Evolutionary conservation across 257 asterid genomes (phyloP), one percentile per base, ranked within the genome.

Genomic region (Ehretia macrophylla): DNA sequence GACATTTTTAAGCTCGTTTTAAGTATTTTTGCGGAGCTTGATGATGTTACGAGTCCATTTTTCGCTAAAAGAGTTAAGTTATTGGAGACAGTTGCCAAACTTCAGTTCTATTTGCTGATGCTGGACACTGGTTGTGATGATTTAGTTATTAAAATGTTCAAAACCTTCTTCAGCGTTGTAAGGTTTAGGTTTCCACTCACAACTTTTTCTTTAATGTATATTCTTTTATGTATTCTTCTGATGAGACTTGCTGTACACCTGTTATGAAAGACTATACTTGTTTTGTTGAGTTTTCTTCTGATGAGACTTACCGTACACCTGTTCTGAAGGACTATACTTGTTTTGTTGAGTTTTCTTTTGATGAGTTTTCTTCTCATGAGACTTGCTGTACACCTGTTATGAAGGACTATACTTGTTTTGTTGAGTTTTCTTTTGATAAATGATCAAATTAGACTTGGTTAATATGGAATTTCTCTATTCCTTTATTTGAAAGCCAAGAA

Each of bases 121-220:
- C 81, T 90, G 62, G 90, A 87, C 65, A 77, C 71, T 68, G 95
- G 93, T 53, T 83, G 94, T 54, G 82, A 87, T 56, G 96, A 83
- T 77, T 75, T 90, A 76, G 77, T 77, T 69, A 72, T 83, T 55
- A 81, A 81, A 80, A 72, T 90, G 94, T 83, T 90, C 78, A 78
- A 72, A 68, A 65, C 46, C 73, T 83, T 90, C 69, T 90, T 90
- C 60, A 68, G 72, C 51, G 83, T 85, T 64, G 79, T 74, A 68
- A 83, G 97, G 97, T 90, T 74, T 56, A 61, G 52, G 40, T 44
- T 22, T 8, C 19, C 21, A 14, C 46, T 51, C 37, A 13, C 1
- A 8, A 17, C 17, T 16, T 42, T 47, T 47, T 16, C 18, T 27
- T 27, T 1, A 27, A 1, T 27, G 35, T 27, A 1, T 27, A 27